Evolutionary conservation across 345 rosid species (phyloP).

Genomic region (Diplotaxis tenuifolia): DNA sequence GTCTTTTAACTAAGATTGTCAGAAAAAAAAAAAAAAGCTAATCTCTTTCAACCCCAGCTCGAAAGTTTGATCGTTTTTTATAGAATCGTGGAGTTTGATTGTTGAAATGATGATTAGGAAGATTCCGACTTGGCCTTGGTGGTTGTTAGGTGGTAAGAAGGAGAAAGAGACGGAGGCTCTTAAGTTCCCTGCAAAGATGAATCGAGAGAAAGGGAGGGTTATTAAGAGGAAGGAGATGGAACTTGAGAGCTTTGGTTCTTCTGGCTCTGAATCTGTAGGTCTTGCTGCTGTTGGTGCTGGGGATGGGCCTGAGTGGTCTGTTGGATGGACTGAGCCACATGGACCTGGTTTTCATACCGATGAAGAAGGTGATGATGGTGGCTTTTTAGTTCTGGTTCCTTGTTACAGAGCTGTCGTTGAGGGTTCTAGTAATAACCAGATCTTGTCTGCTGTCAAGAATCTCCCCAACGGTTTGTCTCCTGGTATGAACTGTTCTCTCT

Average conservation of each 20-base stretch:
- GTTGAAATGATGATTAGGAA: constrained; percentile 28
- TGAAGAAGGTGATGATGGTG: constrained; percentile 57
- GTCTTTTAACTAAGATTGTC: neutral
- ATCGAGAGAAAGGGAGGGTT: constrained; percentile 47
- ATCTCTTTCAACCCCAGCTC: neutral
- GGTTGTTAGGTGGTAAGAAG: constrained; percentile 53
- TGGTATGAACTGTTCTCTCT: constrained; percentile 55
- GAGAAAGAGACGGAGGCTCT: constrained; percentile 51
- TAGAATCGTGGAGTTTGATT: neutral
- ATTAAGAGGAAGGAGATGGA: constrained; percentile 41
- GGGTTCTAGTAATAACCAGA: constrained; percentile 49
- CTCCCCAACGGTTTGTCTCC: constrained; percentile 53
- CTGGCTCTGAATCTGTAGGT: constrained; percentile 42
- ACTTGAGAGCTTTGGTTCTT: constrained; percentile 42
- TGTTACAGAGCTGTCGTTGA: constrained; percentile 59
- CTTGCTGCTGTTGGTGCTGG: neutral
- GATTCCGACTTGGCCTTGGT: constrained; percentile 42
- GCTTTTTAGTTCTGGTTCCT: constrained; percentile 81
- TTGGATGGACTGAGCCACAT: constrained; percentile 85
- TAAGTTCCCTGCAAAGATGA: constrained; percentile 7
- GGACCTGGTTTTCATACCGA: constrained; percentile 59
- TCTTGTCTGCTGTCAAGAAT: constrained; percentile 60
- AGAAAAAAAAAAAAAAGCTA: neutral
- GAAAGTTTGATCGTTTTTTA: constrained; percentile 5
- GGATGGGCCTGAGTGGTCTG: constrained; percentile 84